Conservation (phyloP, 2,329 filamentous ascomycete genomes). For the Emericellopsis cladophorae region DNA sequence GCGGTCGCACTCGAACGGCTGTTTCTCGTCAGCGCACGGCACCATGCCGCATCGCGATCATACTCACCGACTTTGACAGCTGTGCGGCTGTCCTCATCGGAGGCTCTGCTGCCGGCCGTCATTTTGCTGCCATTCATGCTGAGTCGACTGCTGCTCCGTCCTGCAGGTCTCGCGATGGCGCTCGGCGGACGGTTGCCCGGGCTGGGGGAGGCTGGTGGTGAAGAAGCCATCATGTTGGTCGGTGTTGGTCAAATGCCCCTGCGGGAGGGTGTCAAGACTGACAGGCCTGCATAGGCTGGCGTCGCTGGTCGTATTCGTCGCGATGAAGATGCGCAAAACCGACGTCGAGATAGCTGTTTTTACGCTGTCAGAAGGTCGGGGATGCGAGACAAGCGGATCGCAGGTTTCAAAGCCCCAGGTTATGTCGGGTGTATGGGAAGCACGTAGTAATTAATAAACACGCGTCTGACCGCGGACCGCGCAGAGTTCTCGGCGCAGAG, state of each 20-base stretch:
- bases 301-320: neutral
- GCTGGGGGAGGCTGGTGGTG: slow-evolving; percentile 56
- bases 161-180: slow-evolving; percentile 62
- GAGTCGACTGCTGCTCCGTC: slow-evolving; percentile 69
- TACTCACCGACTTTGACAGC: slow-evolving; percentile 92
- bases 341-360: too few species aligned
- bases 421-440: slow-evolving; percentile 1
- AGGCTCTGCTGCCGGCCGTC: slow-evolving; percentile 65
- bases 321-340: neutral
- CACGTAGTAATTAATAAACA: slow-evolving; percentile 21
- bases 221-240: slow-evolving; percentile 42
- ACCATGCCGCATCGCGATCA: too few species aligned
- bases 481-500: neutral
- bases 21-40: slow-evolving; percentile 3
- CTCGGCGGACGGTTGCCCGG: slow-evolving; percentile 59
- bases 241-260: slow-evolving; percentile 1
- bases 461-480: slow-evolving; percentile 11
- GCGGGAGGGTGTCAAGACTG: slow-evolving; percentile 1
- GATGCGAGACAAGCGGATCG: neutral
- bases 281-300: slow-evolving; percentile 3
- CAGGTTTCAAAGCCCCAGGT: neutral
- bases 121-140: slow-evolving; percentile 62
- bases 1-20: slow-evolving; percentile 90
- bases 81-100: slow-evolving; percentile 81
- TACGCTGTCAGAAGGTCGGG: neutral